Evolutionary conservation across 2,329 filamentous ascomycete genomes (phyloP).

Genomic region (Diaporthe citri): DNA sequence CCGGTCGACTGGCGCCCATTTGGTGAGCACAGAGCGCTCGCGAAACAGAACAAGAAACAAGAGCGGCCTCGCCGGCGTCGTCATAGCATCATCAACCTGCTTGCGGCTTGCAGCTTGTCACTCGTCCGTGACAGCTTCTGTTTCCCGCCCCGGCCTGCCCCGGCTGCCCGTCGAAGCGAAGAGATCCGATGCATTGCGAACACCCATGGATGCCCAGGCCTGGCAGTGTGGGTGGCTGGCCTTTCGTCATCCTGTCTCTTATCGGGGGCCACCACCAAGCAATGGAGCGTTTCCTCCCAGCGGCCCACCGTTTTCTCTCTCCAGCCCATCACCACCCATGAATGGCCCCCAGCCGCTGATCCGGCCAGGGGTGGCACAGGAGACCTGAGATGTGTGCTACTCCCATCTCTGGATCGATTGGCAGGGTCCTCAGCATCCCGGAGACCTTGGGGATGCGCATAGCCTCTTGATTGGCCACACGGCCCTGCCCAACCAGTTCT

Average conservation of each 20-base stretch:
- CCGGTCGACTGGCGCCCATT: not conserved
- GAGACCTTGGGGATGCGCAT: constrained; percentile 27
- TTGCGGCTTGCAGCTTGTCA: not conserved
- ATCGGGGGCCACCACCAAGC: constrained; percentile 18
- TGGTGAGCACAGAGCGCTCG: constrained; percentile 1
- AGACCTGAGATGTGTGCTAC: constrained; percentile 23
- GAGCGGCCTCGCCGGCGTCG: constrained; percentile 5
- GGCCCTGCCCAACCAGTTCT: not conserved
- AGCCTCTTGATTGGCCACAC: constrained; percentile 21
- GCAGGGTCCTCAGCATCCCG: constrained; percentile 24
- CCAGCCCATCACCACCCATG: constrained; percentile 11
- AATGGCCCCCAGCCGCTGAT: constrained; percentile 25
- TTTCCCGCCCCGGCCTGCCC: constrained; percentile 28
- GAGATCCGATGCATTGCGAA: constrained; percentile 20
- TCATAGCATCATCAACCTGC: constrained; percentile 14
- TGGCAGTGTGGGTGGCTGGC: constrained; percentile 10
- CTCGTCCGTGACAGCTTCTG: constrained; percentile 29
- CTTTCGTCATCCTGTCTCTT: constrained; percentile 30
- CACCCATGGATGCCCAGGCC: constrained; percentile 20
- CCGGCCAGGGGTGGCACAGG: constrained; percentile 29
- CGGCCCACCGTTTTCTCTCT: constrained; percentile 29
- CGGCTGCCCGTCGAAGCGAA: constrained; percentile 28
- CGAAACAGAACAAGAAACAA: constrained; percentile 22
- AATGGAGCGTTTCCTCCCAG: constrained; percentile 26
- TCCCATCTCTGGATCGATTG: constrained; percentile 28